Evolutionary conservation across 441 rosid species (phyloP).

Genomic region (Populus hybrid): DNA sequence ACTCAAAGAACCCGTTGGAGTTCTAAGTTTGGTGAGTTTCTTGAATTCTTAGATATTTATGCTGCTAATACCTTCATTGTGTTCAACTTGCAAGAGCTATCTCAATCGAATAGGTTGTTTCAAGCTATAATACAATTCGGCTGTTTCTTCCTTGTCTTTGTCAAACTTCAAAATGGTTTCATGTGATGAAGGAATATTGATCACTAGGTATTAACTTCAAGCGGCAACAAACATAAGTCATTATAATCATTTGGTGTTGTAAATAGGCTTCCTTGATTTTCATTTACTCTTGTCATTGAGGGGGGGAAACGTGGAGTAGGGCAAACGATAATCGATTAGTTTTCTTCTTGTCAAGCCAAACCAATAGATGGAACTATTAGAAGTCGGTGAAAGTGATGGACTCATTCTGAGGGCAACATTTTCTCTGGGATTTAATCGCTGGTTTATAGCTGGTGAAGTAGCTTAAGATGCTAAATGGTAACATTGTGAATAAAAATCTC

Average conservation of each 20-base stretch:
- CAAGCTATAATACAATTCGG: neutral
- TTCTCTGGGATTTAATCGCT: neutral
- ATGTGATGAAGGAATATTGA: neutral
- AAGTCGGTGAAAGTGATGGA: neutral
- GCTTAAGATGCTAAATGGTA: neutral
- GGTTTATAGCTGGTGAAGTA: neutral
- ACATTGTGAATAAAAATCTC: neutral
- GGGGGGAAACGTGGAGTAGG: neutral
- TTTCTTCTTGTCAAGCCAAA: neutral
- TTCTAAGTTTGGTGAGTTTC: slow-evolving; percentile 53
- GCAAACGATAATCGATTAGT: neutral
- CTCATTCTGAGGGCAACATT: neutral
- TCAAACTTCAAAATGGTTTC: neutral
- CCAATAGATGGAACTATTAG: neutral
- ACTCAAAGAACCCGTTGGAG: slow-evolving; percentile 64
- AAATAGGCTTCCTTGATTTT: neutral
- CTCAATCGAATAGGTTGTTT: neutral
- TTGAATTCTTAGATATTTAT: neutral
- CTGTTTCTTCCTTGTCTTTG: neutral
- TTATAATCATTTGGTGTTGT: neutral
- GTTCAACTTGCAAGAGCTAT: neutral
- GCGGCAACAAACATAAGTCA: neutral
- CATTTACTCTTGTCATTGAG: neutral
- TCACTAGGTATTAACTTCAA: neutral
- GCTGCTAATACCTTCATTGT: neutral